These are phyloP conservation scores for Euphorbia corollata DNA, from an alignment of 441 rosid species.

Conservation along the genomic window DNA sequence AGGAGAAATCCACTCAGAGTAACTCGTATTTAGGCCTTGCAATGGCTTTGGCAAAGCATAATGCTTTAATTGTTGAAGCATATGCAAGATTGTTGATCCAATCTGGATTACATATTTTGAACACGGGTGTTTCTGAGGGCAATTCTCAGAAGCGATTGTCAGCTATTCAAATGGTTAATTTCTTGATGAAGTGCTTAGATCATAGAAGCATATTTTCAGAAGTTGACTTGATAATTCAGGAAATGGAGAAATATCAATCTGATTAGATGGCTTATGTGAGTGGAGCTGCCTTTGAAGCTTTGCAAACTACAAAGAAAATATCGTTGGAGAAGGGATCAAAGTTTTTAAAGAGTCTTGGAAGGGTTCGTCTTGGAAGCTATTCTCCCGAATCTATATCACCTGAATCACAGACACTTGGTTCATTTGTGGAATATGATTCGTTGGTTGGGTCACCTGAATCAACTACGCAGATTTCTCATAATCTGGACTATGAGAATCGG, in stretches of 20 bases:
- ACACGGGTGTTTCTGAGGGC: slow-evolving; percentile 51
- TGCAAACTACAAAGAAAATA: slow-evolving; percentile 64
- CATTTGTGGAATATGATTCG: slow-evolving; percentile 59
- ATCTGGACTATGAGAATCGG: slow-evolving; percentile 39
- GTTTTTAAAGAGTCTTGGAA: slow-evolving; percentile 47
- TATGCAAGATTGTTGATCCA: slow-evolving; percentile 79
- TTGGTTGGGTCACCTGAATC: slow-evolving; percentile 61
- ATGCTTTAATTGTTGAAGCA: slow-evolving; percentile 72
- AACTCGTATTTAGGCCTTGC: slow-evolving; percentile 79
- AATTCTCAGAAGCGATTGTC: slow-evolving; percentile 74
- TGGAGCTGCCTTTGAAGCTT: slow-evolving; percentile 81
- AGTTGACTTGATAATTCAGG: slow-evolving; percentile 53
- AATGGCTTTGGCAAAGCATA: slow-evolving; percentile 84
- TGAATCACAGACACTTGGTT: slow-evolving; percentile 72
- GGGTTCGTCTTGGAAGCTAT: slow-evolving; percentile 32
- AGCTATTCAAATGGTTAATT: slow-evolving; percentile 93
- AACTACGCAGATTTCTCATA: slow-evolving; percentile 36
- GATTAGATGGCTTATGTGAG: slow-evolving; percentile 75
- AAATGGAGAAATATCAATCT: slow-evolving; percentile 71
- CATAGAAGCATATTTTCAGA: slow-evolving; percentile 70
- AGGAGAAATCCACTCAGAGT: slow-evolving; percentile 69
- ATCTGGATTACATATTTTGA: slow-evolving; percentile 64
- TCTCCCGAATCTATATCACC: slow-evolving; percentile 71
- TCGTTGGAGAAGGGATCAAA: slow-evolving; percentile 37
- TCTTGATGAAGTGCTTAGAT: slow-evolving; percentile 84